phyloP scores from a whole-genome alignment of 768 basidiomycete genomes.

The Lactifluus echinatus region DNA sequence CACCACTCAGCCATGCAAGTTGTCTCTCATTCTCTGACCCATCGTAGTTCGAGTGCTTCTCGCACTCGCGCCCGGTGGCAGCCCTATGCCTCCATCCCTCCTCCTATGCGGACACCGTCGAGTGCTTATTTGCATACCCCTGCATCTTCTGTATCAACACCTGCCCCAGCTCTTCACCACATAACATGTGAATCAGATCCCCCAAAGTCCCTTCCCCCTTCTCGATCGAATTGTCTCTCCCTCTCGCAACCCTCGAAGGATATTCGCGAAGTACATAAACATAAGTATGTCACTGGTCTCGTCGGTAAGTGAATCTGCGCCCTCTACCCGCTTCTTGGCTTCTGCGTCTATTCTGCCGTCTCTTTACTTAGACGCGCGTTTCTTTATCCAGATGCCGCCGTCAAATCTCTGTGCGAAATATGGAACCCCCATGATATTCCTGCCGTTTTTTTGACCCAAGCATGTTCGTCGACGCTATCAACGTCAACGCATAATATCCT shows the following conservation, averaged over 20 bases:
- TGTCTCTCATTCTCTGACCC: slow-evolving; percentile 47
- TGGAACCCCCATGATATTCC: slow-evolving; percentile 77
- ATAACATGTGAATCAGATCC: slow-evolving; percentile 30
- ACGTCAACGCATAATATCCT: slow-evolving; percentile 16
- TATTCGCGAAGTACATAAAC: slow-evolving; percentile 43
- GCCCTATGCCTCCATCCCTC: slow-evolving; percentile 46
- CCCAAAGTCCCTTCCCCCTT: slow-evolving; percentile 17
- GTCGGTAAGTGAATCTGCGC: slow-evolving; percentile 46
- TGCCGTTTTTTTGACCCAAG: slow-evolving; percentile 36
- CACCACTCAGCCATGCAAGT: slow-evolving; percentile 27
- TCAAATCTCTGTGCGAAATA: slow-evolving; percentile 68
- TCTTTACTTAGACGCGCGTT: slow-evolving; percentile 5
- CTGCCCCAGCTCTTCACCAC: slow-evolving; percentile 3
- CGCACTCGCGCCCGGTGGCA: slow-evolving; percentile 73
- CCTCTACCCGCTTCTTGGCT: slow-evolving; percentile 1
- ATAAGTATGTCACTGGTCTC: slow-evolving; percentile 55
- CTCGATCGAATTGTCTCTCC: slow-evolving; percentile 27
- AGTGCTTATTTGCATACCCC: slow-evolving; percentile 26
- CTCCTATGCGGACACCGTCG: slow-evolving; percentile 32
- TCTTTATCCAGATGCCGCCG: slow-evolving; percentile 55
- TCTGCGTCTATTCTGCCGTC: slow-evolving; percentile 1
- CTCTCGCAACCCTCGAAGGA: slow-evolving; percentile 25
- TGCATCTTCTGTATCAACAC: slow-evolving; percentile 21
- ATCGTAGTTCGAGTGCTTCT: slow-evolving; percentile 56
- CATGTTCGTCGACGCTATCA: slow-evolving; percentile 21